Conservation (phyloP, 2,329 filamentous ascomycete species). For the Trichoderma aggressivum region DNA sequence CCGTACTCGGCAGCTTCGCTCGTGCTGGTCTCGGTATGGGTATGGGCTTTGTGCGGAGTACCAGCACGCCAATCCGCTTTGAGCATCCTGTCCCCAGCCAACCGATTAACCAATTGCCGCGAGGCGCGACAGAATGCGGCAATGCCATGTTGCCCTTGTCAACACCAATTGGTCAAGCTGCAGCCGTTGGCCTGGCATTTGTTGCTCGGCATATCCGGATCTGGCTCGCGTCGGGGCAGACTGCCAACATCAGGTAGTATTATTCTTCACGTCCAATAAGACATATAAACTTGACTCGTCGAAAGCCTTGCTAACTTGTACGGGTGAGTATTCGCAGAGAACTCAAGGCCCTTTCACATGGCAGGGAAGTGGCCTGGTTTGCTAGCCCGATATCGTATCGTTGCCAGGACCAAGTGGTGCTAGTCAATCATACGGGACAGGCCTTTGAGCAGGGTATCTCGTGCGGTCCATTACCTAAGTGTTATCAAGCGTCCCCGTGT, state of each 20-base stretch:
- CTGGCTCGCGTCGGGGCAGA: neutral
- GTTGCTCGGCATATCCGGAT: neutral
- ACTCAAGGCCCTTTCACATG: neutral
- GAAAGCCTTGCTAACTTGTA: neutral
- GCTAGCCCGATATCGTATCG: neutral
- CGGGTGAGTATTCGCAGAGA: neutral
- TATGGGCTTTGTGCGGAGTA: neutral
- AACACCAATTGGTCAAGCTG: neutral
- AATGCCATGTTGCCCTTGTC: neutral
- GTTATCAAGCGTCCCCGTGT: neutral
- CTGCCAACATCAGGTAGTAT: neutral
- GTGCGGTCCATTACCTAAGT: constrained; percentile 2
- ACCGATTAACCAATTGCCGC: constrained; percentile 4
- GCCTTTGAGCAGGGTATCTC: neutral
- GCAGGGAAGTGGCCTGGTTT: neutral
- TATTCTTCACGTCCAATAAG: neutral
- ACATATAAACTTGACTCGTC: neutral
- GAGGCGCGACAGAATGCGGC: neutral
- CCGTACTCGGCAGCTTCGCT: neutral
- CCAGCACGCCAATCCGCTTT: neutral
- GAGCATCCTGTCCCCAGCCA: neutral
- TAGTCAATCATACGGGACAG: neutral
- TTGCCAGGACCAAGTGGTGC: neutral
- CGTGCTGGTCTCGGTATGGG: neutral
- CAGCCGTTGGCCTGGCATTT: neutral